Base-by-base conservation (phyloP, 2,329 filamentous ascomycete species). In the Cercospora citrullina region DNA sequence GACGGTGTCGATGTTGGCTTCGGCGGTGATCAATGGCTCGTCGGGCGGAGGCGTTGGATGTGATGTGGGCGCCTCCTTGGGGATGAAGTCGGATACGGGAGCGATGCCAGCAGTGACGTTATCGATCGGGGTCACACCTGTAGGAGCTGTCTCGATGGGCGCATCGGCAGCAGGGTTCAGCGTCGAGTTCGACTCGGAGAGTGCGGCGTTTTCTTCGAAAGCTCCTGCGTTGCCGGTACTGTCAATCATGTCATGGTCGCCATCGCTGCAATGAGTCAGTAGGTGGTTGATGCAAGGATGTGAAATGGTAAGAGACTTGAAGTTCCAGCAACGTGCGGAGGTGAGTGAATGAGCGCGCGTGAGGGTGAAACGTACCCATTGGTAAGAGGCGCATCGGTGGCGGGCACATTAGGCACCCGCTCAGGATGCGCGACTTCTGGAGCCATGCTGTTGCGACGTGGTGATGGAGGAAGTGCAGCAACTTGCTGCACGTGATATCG, bases 101-200 rank as follows among this genome's bases (percentile, higher is more conserved):
- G 81, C 80, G 33, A 83, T 82, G 62, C 81, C 81, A 64, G 78
- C 77, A 10, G 80, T 78, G n/a, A 79, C 77, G 71, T 82, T 76
- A 60, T 80, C 79, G 3, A 78, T 73, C 33, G 81, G 80, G 58
- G 80, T 79, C 14, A 78, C 66, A 10, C 60, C 74, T 23, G 77
- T 72, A 63, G 76, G 71, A 64, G 75, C 73, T 63, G 73, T 67
- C 26, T 71, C 69, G 31, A 64, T 60, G 18, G 67, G 62, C 64
- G 74, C 67, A 39, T 71, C 68, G 45, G 69, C 64, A 5, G 62
- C 33, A 21, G 59, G 63, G 26, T 68, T 64, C 31, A 61, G 60
- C 39, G 72, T 72, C 63, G 67, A 58, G 57, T 71, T 68, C 26
- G 72, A n/a, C 31, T 74, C 71, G 18, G 71, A 64, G 45, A 73